Conservation (phyloP, 2,329 filamentous ascomycete genomes). For the Aspergillus sp. region DNA sequence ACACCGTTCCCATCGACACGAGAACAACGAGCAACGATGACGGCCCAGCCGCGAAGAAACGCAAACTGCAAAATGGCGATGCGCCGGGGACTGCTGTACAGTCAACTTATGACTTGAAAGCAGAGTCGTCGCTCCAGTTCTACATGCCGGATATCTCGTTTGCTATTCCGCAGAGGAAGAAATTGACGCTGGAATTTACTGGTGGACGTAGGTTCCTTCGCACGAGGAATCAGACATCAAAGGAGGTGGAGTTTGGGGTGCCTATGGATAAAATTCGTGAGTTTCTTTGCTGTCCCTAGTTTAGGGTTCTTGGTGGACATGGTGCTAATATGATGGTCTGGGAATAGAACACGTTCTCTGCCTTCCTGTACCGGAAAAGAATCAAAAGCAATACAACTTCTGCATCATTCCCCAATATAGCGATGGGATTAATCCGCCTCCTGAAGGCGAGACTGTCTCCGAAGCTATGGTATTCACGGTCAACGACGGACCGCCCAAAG, state of each 20-base stretch:
- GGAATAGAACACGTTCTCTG: constrained; percentile 50
- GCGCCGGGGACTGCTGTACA: constrained; percentile 18
- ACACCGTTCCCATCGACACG: not conserved
- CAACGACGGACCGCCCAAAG: constrained; percentile 46
- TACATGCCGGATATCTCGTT: constrained; percentile 54
- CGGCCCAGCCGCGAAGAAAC: constrained; percentile 41
- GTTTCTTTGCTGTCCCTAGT: constrained; percentile 11
- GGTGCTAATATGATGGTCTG: constrained; percentile 1
- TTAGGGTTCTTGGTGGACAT: constrained; percentile 1
- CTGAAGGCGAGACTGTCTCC: constrained; percentile 35
- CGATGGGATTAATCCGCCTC: constrained; percentile 42
- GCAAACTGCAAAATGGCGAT: constrained; percentile 41
- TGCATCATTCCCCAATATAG: constrained; percentile 50
- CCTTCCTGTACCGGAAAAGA: constrained; percentile 58
- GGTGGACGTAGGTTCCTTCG: constrained; percentile 38
- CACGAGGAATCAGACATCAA: constrained; percentile 45
- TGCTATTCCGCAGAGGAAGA: constrained; percentile 57
- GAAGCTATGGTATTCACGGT: constrained; percentile 58
- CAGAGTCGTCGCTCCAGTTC: constrained; percentile 32
- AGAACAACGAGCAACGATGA: constrained; percentile 9
- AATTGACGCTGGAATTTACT: constrained; percentile 54
- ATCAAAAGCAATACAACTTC: constrained; percentile 57
- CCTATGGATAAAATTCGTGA: constrained; percentile 44
- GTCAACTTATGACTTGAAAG: constrained; percentile 23
- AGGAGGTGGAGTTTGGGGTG: constrained; percentile 49